Conservation (phyloP, 164 flowering plant species). For the Nelumbo lutea region DNA sequence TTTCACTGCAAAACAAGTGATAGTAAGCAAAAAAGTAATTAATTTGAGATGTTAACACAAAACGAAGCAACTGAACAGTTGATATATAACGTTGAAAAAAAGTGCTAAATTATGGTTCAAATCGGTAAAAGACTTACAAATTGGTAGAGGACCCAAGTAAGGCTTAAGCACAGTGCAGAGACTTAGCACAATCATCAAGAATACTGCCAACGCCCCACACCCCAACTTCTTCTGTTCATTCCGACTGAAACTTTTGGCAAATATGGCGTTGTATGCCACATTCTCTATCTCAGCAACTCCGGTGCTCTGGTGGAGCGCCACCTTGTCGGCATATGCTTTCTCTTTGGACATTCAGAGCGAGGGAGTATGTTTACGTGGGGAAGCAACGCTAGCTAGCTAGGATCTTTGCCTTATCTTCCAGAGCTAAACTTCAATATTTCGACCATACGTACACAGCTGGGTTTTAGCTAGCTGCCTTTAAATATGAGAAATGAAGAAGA, state of each 20-base stretch:
- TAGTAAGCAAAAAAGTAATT: background rate
- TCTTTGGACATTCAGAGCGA: background rate
- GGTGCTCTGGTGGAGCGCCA: background rate
- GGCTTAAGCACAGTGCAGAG: slow-evolving; percentile 31
- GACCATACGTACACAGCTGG: background rate
- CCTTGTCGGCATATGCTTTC: background rate
- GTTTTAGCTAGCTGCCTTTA: background rate
- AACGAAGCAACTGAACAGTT: background rate
- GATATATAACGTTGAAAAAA: background rate
- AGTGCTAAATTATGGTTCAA: background rate
- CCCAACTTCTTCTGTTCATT: slow-evolving; percentile 36
- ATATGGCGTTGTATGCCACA: slow-evolving; percentile 28
- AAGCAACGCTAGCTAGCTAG: background rate
- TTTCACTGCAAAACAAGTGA: slow-evolving; percentile 32
- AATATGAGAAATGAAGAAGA: background rate
- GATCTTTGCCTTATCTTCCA: background rate
- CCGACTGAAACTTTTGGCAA: slow-evolving; percentile 36
- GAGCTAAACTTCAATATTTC: background rate
- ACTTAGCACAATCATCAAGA: slow-evolving; percentile 21
- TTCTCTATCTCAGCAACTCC: too few relatives aligned
- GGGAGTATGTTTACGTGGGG: background rate
- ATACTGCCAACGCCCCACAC: slow-evolving; percentile 23
- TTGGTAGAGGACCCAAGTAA: slow-evolving; percentile 31
- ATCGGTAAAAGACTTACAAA: slow-evolving; percentile 30
- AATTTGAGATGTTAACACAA: background rate